phyloP scores from a whole-genome alignment of 208 protist genomes.

The Leptomonas pyrrhocoris region DNA sequence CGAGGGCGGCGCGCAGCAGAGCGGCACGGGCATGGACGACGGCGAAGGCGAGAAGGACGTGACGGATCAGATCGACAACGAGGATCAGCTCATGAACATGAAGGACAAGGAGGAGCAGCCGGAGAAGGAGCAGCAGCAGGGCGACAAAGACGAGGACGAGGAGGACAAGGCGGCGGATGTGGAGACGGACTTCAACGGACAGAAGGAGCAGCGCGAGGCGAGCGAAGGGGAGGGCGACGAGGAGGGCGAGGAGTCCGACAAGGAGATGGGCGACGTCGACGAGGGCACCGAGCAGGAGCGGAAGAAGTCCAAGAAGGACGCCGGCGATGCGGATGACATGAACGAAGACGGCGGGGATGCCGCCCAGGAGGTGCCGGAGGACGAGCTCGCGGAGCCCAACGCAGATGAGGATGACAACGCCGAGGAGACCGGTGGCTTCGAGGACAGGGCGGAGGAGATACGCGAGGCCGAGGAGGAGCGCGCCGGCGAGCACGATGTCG shows the following conservation, averaged over 20 bases:
- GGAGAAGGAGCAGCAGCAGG: constrained; percentile 65
- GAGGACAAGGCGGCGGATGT: constrained; percentile 93
- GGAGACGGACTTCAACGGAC: constrained; percentile 79
- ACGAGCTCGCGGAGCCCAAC: constrained; percentile 61
- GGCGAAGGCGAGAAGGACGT: constrained; percentile 99
- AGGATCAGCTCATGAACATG: constrained; percentile 94
- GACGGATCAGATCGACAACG: constrained; percentile 97
- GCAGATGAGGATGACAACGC: constrained; percentile 51
- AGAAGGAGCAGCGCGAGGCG: constrained; percentile 83
- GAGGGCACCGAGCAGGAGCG: constrained; percentile 85
- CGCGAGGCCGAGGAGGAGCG: constrained; percentile 75
- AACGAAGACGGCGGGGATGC: constrained; percentile 71
- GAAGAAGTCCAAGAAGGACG: constrained; percentile 81
- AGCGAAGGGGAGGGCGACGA: constrained; percentile 79
- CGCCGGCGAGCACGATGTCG: constrained; percentile 72
- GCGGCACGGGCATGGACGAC: constrained; percentile 99
- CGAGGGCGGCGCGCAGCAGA: constrained; percentile 72
- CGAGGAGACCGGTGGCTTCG: constrained; percentile 85
- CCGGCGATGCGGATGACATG: constrained; percentile 75
- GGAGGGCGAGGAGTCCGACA: constrained; percentile 67
- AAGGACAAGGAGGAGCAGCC: constrained; percentile 92
- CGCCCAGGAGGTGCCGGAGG: constrained; percentile 85
- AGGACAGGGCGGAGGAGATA: constrained; percentile 85
- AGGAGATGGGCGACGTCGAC: constrained; percentile 90
- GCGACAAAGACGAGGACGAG: constrained; percentile 79